A percentile compares a stretch with the other conserved stretches of the same genome.
Conservation (phyloP, 1,139 yeast species). For the Blastobotrys capitulatus region DNA sequence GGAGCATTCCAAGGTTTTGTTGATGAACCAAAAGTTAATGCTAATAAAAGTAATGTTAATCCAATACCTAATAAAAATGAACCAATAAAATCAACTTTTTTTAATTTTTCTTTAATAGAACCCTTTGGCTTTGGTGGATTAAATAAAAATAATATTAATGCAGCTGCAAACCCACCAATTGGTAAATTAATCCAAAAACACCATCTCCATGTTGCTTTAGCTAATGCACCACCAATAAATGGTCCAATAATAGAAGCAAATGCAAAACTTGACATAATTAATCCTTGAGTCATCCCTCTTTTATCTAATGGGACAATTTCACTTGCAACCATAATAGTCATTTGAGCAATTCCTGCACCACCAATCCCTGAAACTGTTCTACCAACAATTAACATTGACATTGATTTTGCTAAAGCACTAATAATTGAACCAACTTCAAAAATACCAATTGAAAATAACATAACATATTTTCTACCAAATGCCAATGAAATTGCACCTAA, state of each 20-base stretch:
- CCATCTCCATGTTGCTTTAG: slow-evolving; percentile 71
- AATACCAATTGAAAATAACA: slow-evolving; percentile 45
- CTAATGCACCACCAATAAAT: slow-evolving; percentile 50
- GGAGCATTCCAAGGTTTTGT: slow-evolving; percentile 47
- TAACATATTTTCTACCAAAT: slow-evolving; percentile 53
- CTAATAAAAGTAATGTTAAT: slow-evolving; percentile 42
- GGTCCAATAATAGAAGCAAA: slow-evolving; percentile 61
- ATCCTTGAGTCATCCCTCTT: slow-evolving; percentile 48
- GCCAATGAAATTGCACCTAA: slow-evolving; percentile 60
- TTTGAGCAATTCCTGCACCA: slow-evolving; percentile 61
- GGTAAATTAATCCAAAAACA: slow-evolving; percentile 68
- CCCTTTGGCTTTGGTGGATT: slow-evolving; percentile 49
- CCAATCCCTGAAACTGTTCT: slow-evolving; percentile 69
- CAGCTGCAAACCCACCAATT: slow-evolving; percentile 53
- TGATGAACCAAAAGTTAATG: slow-evolving; percentile 46
- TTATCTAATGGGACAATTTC: slow-evolving; percentile 57
- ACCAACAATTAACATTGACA: slow-evolving; percentile 63
- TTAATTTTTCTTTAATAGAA: slow-evolving; percentile 37
- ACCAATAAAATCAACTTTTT: slow-evolving; percentile 45
- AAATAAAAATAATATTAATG: slow-evolving; percentile 43
- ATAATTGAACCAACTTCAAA: slow-evolving; percentile 62
- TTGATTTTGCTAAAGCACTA: slow-evolving; percentile 50
- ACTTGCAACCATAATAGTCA: slow-evolving; percentile 53
- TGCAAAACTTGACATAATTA: slow-evolving; percentile 48
- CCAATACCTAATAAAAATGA: slow-evolving; percentile 40